phyloP scores from a whole-genome alignment of 2,329 filamentous ascomycete species.

The Cyphellophora attinorum region DNA sequence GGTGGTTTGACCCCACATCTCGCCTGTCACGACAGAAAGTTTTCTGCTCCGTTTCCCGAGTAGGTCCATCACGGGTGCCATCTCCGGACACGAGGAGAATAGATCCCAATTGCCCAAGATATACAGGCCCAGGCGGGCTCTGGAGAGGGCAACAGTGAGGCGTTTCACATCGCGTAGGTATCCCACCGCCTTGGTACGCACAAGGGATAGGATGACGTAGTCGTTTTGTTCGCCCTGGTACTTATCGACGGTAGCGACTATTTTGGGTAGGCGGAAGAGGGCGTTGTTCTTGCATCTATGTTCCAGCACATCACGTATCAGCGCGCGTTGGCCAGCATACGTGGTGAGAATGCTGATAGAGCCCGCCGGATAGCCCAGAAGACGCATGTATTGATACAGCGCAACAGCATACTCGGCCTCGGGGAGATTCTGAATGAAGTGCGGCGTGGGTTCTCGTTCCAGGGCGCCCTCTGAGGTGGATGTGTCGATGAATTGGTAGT shows the following conservation, averaged over 20 bases:
- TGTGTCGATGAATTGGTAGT: slow-evolving; percentile 96
- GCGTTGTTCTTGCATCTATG: slow-evolving; percentile 75
- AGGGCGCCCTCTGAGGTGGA: slow-evolving; percentile 84
- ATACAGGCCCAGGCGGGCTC: slow-evolving; percentile 83
- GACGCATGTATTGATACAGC: slow-evolving; percentile 92
- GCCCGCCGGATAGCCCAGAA: slow-evolving; percentile 78
- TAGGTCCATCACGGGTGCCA: slow-evolving; percentile 74
- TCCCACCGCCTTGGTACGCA: slow-evolving; percentile 76
- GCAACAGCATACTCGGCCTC: slow-evolving; percentile 97
- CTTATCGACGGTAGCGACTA: slow-evolving; percentile 92
- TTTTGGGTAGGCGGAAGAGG: slow-evolving; percentile 80
- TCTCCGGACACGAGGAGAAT: slow-evolving; percentile 81
- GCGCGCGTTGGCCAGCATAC: slow-evolving; percentile 81
- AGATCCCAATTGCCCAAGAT: slow-evolving; percentile 79
- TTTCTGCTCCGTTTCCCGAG: slow-evolving; percentile 72
- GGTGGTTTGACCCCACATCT: slow-evolving; percentile 52
- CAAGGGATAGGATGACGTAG: slow-evolving; percentile 89
- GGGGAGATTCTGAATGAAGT: slow-evolving; percentile 93
- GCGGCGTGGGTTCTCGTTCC: slow-evolving; percentile 80
- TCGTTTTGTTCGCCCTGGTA: slow-evolving; percentile 99
- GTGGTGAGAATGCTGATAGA: slow-evolving; percentile 85
- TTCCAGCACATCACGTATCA: slow-evolving; percentile 76
- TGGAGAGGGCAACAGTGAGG: slow-evolving; percentile 86
- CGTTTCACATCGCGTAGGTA: slow-evolving; percentile 90
- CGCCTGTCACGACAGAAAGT: slow-evolving; percentile 69